Evolutionary conservation across 2,329 filamentous ascomycete genomes (phyloP).

Genomic region (Colletotrichum lindemuthianum): DNA sequence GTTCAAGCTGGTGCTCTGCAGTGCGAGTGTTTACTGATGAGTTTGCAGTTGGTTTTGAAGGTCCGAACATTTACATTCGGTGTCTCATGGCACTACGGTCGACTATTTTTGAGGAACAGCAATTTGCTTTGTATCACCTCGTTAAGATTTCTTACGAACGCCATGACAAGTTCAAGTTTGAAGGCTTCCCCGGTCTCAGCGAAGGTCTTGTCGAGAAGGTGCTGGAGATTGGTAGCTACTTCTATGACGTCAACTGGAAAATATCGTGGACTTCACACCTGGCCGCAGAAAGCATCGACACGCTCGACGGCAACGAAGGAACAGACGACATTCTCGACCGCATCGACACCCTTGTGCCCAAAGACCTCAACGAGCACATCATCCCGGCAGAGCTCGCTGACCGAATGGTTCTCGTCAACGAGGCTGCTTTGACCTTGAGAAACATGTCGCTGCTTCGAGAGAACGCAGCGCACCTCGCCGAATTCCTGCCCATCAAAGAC

Average conservation of each 20-base stretch:
- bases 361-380: slow-evolving; percentile 70
- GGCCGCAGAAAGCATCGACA: slow-evolving; percentile 58
- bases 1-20: no score
- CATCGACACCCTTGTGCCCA: slow-evolving; percentile 71
- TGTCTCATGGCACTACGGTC: slow-evolving; percentile 87
- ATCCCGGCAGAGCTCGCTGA: slow-evolving; percentile 77
- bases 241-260: slow-evolving; percentile 85
- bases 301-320: slow-evolving; percentile 58
- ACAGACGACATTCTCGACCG: slow-evolving; percentile 69
- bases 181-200: slow-evolving; percentile 87
- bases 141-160: slow-evolving; percentile 96
- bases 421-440: slow-evolving; percentile 86
- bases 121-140: slow-evolving; percentile 92
- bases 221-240: slow-evolving; percentile 79
- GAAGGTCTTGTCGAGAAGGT: slow-evolving; percentile 90
- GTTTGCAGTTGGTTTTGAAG: slow-evolving; percentile 68
- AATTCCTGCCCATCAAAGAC: slow-evolving; percentile 78
- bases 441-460: slow-evolving; percentile 97
- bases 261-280: slow-evolving; percentile 70
- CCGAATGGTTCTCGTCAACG: slow-evolving; percentile 79
- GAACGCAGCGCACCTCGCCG: slow-evolving; percentile 84
- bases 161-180: slow-evolving; percentile 95
- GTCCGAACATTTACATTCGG: slow-evolving; percentile 90
- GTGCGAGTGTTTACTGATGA: background rate
- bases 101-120: slow-evolving; percentile 80